Evolutionary conservation across 805 yeast genomes (phyloP).

Genomic region (Kockiozyma suomiensis): DNA sequence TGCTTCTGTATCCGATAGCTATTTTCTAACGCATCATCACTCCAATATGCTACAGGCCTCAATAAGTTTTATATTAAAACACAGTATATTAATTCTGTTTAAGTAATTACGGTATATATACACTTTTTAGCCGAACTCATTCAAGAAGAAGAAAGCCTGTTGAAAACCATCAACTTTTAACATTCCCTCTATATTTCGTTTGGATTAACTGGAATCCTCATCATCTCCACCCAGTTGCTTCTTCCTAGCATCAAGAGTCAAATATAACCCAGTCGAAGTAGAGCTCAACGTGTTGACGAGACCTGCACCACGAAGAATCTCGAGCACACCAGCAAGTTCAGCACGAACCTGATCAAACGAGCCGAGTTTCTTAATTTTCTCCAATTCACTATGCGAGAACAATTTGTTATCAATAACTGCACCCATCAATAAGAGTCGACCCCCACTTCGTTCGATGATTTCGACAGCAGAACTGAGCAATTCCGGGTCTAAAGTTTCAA

Average conservation of each 20-base stretch:
- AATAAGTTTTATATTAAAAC: neutral
- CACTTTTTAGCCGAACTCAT: neutral
- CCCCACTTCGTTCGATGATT: conserved; percentile 63
- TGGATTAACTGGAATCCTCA: neutral
- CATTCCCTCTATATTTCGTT: neutral
- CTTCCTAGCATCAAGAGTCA: conserved; percentile 70
- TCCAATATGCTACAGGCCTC: too few relatives aligned
- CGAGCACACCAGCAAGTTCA: conserved; percentile 79
- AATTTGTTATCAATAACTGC: conserved; percentile 73
- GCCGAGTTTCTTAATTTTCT: conserved; percentile 73
- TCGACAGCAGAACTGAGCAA: conserved; percentile 64
- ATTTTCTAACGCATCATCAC: too few relatives aligned
- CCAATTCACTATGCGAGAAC: conserved; percentile 55
- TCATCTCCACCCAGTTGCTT: conserved; percentile 43
- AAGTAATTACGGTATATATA: neutral
- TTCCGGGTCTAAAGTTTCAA: conserved; percentile 71
- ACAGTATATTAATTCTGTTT: neutral
- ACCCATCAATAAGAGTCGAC: conserved; percentile 78
- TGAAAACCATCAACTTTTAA: neutral
- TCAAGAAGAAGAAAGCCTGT: neutral
- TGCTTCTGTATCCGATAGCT: too few relatives aligned
- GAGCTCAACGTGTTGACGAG: conserved; percentile 78
- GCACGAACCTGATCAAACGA: conserved; percentile 69
- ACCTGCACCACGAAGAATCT: conserved; percentile 87
- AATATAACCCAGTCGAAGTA: conserved; percentile 65